Base-by-base conservation (phyloP, 768 basidiomycete species). In the Agrocybe chaxingu region DNA sequence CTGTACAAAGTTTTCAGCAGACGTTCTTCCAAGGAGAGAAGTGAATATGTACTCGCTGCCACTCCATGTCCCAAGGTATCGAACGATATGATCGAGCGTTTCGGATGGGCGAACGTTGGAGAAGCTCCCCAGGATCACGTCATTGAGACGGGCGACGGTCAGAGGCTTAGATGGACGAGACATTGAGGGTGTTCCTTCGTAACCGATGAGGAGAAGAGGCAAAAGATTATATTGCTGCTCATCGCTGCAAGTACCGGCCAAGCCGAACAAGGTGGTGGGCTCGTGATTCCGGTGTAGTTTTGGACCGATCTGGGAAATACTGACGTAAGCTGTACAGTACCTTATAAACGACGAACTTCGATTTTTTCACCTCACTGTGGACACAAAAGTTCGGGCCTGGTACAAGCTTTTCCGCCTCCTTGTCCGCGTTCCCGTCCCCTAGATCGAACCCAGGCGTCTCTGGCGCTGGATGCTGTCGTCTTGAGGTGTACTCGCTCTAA, bases 391-490 rank as follows among this genome's bases (percentile, higher is more conserved):
- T 92, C 90, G 90, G 87, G 80, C 90, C 78, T 65, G 89, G 85
- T 71, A 66, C 71, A 75, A 85, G 82, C 80, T 79, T 70, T 77
- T 80, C 84, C 85, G 83, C 80, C 80, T 90, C 82, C 88, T 82
- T 81, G 89, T 81, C 86, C 90, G 90, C 90, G 90, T 92, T 90
- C 88, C 88, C 87, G 88, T 90, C 85, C 81, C 78, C 87, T 76
- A 89, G 79, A 90, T 35, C 54, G 62, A 82, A 51, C 67, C 68
- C 49, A 71, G 69, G 72, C 66, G 65, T 65, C 52, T 32, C 60
- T 33, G 48, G 60, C 65, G 59, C 64, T 58, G 70, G 70, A 42
- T 67, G 57, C 61, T 66, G 60, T 50, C 57, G 60, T 55, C 62
- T 57, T 66, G 53, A 58, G 58, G 53, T 61, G 58, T 61, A 62